A percentile compares a stretch with the other conserved stretches of the same genome.
These are phyloP conservation scores for Letharia lupina DNA, from an alignment of 495 filamentous ascomycete species.

Conservation along the genomic window DNA sequence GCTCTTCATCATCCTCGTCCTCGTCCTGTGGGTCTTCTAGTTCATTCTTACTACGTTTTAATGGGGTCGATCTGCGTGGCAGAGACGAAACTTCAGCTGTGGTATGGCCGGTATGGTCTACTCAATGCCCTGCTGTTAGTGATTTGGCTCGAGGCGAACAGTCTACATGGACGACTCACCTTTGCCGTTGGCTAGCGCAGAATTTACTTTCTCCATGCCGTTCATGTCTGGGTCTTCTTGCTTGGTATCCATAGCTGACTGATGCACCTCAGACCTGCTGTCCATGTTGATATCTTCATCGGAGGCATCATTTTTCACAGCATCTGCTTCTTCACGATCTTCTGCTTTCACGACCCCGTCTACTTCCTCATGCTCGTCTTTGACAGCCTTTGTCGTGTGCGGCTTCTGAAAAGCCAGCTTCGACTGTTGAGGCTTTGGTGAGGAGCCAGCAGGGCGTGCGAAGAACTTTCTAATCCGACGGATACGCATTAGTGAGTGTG, in stretches of 20 bases:
- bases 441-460: constrained; percentile 18
- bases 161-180: neutral
- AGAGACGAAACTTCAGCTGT: neutral
- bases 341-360: neutral
- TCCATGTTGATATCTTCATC: constrained; percentile 11
- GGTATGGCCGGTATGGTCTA: neutral
- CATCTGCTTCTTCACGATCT: neutral
- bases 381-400: neutral
- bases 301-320: neutral
- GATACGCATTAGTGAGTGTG: constrained; percentile 11
- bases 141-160: neutral
- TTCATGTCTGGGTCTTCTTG: neutral
- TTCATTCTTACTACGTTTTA: constrained; percentile 19
- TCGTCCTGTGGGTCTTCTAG: constrained; percentile 32
- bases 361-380: neutral
- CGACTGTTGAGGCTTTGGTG: constrained; percentile 23
- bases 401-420: constrained; percentile 24
- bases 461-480: constrained; percentile 23
- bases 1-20: constrained; percentile 35
- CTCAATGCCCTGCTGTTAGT: neutral
- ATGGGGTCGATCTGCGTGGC: constrained; percentile 1
- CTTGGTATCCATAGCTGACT: neutral
- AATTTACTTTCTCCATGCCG: neutral
- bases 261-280: neutral
- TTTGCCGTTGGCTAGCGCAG: constrained; percentile 9